phyloP scores from a whole-genome alignment of 2,329 filamentous ascomycete species.

The Microsporum audouinii region DNA sequence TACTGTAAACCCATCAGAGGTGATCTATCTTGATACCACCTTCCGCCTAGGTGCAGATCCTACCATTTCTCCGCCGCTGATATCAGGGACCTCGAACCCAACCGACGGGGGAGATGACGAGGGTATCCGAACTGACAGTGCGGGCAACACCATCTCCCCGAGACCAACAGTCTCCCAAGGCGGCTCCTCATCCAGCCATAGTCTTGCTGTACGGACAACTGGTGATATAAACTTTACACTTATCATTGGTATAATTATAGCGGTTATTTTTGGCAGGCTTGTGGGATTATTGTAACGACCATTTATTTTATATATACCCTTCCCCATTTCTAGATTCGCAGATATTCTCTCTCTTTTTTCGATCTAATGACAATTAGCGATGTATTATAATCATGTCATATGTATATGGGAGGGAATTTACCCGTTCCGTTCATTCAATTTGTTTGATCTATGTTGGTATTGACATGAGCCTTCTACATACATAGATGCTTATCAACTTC shows the following conservation, averaged over 20 bases:
- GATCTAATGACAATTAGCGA: background rate
- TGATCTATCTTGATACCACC: conserved; percentile 7
- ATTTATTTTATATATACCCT: background rate
- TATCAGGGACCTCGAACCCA: background rate
- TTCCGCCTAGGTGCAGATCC: background rate
- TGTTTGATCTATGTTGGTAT: background rate
- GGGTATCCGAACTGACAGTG: background rate
- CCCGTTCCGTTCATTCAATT: background rate
- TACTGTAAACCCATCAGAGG: conserved; percentile 9
- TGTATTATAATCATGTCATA: background rate
- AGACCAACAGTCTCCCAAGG: background rate
- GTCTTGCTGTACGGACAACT: background rate
- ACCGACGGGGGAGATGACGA: background rate
- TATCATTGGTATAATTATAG: background rate
- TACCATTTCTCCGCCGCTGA: background rate
- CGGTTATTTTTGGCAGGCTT: background rate
- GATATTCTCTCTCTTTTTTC: background rate
- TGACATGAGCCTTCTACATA: background rate
- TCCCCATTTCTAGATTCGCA: background rate
- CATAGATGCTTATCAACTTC: background rate
- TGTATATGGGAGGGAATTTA: background rate
- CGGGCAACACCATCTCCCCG: background rate
- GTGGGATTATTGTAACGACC: background rate
- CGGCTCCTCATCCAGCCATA: background rate
- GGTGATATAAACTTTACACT: background rate